Percentiles rank a stretch among this genome's conserved stretches.
These are phyloP conservation scores for Gastroboletus turbinatus DNA, from an alignment of 1,284 basidiomycete genomes.

Conservation along the genomic window DNA sequence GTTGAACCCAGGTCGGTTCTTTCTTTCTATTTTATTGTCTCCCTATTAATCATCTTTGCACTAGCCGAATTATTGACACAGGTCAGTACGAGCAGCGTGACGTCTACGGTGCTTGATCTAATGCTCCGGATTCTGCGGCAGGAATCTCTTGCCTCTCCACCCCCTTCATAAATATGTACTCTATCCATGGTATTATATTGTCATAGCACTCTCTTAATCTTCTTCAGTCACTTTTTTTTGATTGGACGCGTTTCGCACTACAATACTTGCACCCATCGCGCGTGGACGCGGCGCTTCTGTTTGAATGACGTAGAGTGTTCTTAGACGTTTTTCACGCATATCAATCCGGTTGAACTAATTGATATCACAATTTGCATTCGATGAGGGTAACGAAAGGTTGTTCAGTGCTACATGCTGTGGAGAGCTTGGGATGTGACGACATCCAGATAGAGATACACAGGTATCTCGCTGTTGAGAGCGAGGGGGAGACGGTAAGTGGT, in stretches of 20 bases:
- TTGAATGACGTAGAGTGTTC: slow-evolving; percentile 19
- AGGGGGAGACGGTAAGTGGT: slow-evolving; percentile 12
- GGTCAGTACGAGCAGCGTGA: slow-evolving; percentile 37
- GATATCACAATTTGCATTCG: slow-evolving; percentile 24
- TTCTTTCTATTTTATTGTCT: background rate
- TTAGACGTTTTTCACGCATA: slow-evolving; percentile 12
- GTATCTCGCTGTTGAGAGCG: slow-evolving; percentile 46
- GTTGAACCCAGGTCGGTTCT: slow-evolving; percentile 58
- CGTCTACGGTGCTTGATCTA: slow-evolving; percentile 28
- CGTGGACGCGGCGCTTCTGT: slow-evolving; percentile 14
- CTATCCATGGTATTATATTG: slow-evolving; percentile 20
- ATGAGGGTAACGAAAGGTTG: background rate
- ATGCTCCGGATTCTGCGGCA: slow-evolving; percentile 35
- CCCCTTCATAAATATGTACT: slow-evolving; percentile 44
- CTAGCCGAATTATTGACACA: slow-evolving; percentile 63
- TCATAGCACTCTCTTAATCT: slow-evolving; percentile 18
- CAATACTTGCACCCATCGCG: slow-evolving; percentile 23
- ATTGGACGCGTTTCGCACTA: slow-evolving; percentile 21
- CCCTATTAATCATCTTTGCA: slow-evolving; percentile 1
- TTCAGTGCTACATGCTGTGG: slow-evolving; percentile 31
- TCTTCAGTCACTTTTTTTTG: slow-evolving; percentile 12
- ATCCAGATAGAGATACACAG: slow-evolving; percentile 29
- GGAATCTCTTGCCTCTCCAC: slow-evolving; percentile 63
- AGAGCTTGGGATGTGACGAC: slow-evolving; percentile 28
- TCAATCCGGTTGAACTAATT: slow-evolving; percentile 10